Evolutionary conservation across 768 basidiomycete species (phyloP), one percentile per base, ranked within the genome.

Genomic region (Trametes punicea): DNA sequence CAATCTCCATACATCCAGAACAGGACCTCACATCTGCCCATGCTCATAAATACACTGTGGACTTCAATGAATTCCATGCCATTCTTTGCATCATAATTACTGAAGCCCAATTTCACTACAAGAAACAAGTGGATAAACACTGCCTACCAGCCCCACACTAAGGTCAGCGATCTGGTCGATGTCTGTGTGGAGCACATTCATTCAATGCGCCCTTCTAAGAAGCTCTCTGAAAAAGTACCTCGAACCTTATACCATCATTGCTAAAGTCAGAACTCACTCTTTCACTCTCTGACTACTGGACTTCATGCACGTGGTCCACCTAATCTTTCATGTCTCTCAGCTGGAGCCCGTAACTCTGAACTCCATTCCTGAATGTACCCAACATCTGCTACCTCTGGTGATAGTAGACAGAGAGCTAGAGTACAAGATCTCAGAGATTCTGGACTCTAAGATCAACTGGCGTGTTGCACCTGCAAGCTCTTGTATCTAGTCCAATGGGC

Each of bases 231-330:
- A 64, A 16, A 62, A 62, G 40, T 52, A 52, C 46, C 48, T 64
- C 7, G 57, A 65, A 1, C 65, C 62, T 9, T 66, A 53, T 25
- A n/a, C 56, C 13, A 63, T 69, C 33, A 63, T 69, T 2, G 40
- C 57, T 7, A 42, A 63, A 48, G 49, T 54, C 49, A 52, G 63
- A 33, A 23, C 61, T 21, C 50, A 46, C n/a, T 67, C 64, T 11
- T 65, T 60, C 49, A 64, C 58, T 30, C 41, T 67, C 51, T 31
- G 54, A n/a, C 56, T 68, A 4, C 66, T 60, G 10, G 38, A 64
- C 38, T 53, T 44, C n/a, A 49, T 69, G 27, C 21, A 46, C 25
- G 20, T 49, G 20, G 56, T 68, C 1, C 63, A 67, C 42, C 62
- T 62, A 5, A 46, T 64, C 3, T 64, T 65, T 46, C 62, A 66